Conservation (phyloP, 2,329 filamentous ascomycete species). For the Exophiala spinifera region DNA sequence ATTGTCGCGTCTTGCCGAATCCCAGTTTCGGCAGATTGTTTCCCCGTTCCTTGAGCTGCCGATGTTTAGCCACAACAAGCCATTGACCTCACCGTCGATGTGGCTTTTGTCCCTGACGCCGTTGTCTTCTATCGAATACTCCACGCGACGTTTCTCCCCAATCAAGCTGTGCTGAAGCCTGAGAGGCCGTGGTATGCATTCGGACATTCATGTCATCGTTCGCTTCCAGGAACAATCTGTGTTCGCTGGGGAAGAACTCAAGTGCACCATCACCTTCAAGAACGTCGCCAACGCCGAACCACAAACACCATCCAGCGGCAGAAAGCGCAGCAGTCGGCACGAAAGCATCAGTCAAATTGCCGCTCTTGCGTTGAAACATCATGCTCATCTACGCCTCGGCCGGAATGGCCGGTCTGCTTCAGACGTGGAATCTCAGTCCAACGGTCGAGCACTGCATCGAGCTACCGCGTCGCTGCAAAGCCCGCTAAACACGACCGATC, state of each 20-base stretch:
- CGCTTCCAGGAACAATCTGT: conserved; percentile 91
- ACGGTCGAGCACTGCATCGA: conserved; percentile 33
- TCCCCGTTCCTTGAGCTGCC: background rate
- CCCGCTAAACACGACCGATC: conserved; percentile 33
- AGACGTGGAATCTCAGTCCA: conserved; percentile 12
- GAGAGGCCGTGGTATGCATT: conserved; percentile 41
- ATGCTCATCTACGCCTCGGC: conserved; percentile 1
- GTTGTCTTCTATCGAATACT: background rate
- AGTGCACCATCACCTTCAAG: conserved; percentile 94
- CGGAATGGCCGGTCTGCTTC: conserved; percentile 13
- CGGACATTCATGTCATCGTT: conserved; percentile 92
- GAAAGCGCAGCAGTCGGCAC: conserved; percentile 28
- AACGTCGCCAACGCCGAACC: conserved; percentile 62
- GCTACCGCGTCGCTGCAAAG: conserved; percentile 41
- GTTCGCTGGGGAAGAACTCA: conserved; percentile 92
- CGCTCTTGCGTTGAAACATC: conserved; percentile 9
- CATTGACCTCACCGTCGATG: background rate
- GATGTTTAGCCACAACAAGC: conserved; percentile 1
- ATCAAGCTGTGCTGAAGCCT: background rate
- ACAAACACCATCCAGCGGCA: conserved; percentile 28
- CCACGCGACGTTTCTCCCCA: background rate
- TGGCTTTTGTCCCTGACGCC: background rate
- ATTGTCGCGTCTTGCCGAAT: too few species aligned
- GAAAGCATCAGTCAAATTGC: conserved; percentile 27
- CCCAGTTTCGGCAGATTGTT: too few species aligned